Percentiles rank a stretch among this genome's conserved stretches.
Conservation (phyloP, 805 yeast species). For the Ogataea ganodermae region DNA sequence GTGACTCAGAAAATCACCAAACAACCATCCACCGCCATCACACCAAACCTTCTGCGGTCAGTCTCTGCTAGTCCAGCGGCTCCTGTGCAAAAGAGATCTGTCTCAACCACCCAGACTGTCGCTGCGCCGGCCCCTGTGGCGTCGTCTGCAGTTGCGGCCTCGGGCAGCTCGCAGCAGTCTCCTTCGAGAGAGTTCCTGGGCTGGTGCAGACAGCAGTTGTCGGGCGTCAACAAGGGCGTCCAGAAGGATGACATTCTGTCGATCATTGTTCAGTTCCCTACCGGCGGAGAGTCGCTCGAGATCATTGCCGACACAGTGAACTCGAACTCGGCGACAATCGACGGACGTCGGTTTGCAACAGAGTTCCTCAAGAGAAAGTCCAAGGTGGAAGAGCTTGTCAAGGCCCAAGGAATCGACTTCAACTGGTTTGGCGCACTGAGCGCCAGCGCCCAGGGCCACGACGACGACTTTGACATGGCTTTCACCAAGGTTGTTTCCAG, state of each 20-base stretch:
- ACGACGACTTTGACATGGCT: slow-evolving; percentile 55
- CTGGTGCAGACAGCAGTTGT: slow-evolving; percentile 73
- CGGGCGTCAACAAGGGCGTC: slow-evolving; percentile 70
- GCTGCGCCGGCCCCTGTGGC: slow-evolving; percentile 9
- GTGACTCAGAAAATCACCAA: slow-evolving; percentile 15
- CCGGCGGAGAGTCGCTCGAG: slow-evolving; percentile 71
- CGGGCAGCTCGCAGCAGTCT: slow-evolving; percentile 39
- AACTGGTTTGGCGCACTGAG: slow-evolving; percentile 71
- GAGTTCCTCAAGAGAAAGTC: slow-evolving; percentile 83
- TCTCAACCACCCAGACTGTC: slow-evolving; percentile 3
- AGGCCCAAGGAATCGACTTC: slow-evolving; percentile 43
- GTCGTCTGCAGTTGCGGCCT: slow-evolving; percentile 7
- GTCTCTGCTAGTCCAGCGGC: slow-evolving; percentile 36
- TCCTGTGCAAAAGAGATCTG: slow-evolving; percentile 19
- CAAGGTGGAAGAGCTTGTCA: slow-evolving; percentile 62
- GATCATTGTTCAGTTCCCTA: slow-evolving; percentile 78
- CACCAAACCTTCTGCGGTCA: slow-evolving; percentile 40
- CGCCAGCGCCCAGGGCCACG: slow-evolving; percentile 25
- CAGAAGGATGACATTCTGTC: slow-evolving; percentile 77
- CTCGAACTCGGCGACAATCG: slow-evolving; percentile 85
- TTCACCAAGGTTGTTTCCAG: slow-evolving; percentile 59
- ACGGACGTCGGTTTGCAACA: slow-evolving; percentile 90
- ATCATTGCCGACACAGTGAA: slow-evolving; percentile 92
- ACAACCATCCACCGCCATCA: slow-evolving; percentile 24
- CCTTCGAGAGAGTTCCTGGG: slow-evolving; percentile 62